Conservation (phyloP, 257 asterid species). For the Lantana camara region DNA sequence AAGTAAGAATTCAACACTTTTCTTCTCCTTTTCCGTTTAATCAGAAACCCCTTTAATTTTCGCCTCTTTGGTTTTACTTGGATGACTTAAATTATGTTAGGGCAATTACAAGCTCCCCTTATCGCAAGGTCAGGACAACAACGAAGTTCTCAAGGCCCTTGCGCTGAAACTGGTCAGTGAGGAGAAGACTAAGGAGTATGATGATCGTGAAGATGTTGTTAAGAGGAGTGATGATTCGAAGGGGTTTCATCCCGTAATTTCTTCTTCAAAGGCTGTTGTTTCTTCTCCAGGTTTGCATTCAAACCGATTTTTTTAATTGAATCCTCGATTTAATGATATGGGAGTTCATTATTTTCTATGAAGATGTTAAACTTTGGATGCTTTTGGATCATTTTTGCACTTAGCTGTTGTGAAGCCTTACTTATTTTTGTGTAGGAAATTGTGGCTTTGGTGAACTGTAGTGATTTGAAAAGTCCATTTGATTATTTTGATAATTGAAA, state of each 20-base stretch:
- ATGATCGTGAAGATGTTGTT: slow-evolving; percentile 31
- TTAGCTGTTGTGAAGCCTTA: background rate
- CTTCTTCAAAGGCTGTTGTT: slow-evolving; percentile 29
- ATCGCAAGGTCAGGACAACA: too few relatives aligned
- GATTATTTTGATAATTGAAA: background rate
- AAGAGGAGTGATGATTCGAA: slow-evolving; percentile 32
- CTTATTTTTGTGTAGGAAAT: background rate
- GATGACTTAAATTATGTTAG: too few relatives aligned
- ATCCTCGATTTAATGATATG: background rate
- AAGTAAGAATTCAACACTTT: too few relatives aligned
- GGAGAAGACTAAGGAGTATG: slow-evolving; percentile 27
- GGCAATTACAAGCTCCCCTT: too few relatives aligned
- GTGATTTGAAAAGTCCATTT: slow-evolving; percentile 2
- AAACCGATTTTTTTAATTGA: background rate
- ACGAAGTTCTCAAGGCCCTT: too few relatives aligned
- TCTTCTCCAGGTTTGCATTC: slow-evolving; percentile 49
- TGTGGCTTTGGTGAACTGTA: too few relatives aligned
- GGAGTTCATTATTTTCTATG: background rate
- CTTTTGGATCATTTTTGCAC: background rate
- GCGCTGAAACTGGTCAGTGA: too few relatives aligned
- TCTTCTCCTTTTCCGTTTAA: too few relatives aligned
- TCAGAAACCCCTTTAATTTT: too few relatives aligned
- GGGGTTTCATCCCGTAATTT: slow-evolving; percentile 26
- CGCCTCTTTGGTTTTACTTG: too few relatives aligned
- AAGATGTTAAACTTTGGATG: background rate